Base-by-base conservation (phyloP, 164 flowering plant genomes). In the Buxus sempervirens region DNA sequence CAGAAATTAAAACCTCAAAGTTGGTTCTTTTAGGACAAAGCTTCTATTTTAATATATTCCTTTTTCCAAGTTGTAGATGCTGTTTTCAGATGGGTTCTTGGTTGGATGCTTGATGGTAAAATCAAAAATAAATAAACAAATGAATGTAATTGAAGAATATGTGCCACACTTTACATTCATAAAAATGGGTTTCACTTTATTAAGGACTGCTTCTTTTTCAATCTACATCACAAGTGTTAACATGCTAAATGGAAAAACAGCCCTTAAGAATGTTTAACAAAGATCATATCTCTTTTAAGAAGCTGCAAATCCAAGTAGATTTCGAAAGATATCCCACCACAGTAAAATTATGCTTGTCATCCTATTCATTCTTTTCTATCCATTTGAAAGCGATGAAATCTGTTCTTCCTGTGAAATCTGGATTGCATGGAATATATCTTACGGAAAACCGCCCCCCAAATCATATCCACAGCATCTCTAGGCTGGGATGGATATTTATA, bases 391-490 rank as follows among this genome's bases (percentile, higher is more conserved):
- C 73, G 82, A 26, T 41, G 62, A 64, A 81, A 87, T 67, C 89
- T 81, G 36, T 82, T 83, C 63, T 66, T 73, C 71, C 82, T 77
- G 74, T 85, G 83, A 65, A 63, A 60, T 28, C 73, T 75, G 26
- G 67, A 65, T n/a, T 36, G 74, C 58, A 71, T 68, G 20, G 78
- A 65, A 42, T 83, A 72, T 12, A 70, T 68, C 79, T 85, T 91
- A 1, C 78, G 85, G 4, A 81, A 73, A 70, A 88, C 82, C 19
- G 88, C 89, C 67, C 78, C 70, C 98, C 98, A 94, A 56, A 88
- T 89, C 97, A 94, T 91, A 64, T 94, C 84, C 65, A 91, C 86
- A 45, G 96, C 91, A 78, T 92, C 96, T 13, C 83, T 89, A 27
- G 82, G 73, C 67, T 79, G 78, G 18, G 98, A 89, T 38, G 97